phyloP scores from a whole-genome alignment of 345 rosid species.

The Ceriops zippeliana region DNA sequence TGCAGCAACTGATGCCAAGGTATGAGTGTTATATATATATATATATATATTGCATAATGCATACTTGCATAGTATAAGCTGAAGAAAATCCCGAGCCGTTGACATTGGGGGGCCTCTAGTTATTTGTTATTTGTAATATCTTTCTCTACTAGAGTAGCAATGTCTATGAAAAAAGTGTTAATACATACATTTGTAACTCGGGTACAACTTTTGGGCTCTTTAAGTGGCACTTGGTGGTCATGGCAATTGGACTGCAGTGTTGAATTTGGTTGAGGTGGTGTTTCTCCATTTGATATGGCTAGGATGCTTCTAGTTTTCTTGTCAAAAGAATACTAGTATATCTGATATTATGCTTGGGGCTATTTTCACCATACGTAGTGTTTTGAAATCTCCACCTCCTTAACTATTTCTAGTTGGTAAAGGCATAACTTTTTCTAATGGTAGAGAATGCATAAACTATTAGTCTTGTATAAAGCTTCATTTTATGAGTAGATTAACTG shows the following conservation, averaged over 20 bases:
- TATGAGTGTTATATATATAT: slow-evolving; percentile 21
- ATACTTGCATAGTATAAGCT: too few relatives aligned
- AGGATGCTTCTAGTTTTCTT: too few relatives aligned
- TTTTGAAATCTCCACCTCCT: background rate
- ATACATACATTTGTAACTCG: background rate
- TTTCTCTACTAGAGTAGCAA: background rate
- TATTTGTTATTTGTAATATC: background rate
- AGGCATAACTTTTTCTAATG: background rate
- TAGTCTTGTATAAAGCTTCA: background rate
- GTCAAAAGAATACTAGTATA: too few relatives aligned
- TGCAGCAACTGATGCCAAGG: slow-evolving; percentile 97
- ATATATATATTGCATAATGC: background rate
- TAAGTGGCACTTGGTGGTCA: background rate
- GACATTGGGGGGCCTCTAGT: background rate
- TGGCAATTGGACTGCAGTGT: background rate
- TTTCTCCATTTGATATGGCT: too few relatives aligned
- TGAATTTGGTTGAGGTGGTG: background rate
- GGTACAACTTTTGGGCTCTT: background rate
- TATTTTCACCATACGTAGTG: background rate
- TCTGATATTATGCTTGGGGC: background rate
- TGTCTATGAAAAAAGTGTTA: background rate
- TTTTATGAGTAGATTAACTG: slow-evolving; percentile 3
- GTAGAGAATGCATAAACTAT: background rate
- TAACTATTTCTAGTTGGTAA: slow-evolving; percentile 1
- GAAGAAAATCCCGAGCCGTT: background rate